phyloP scores from a whole-genome alignment of 176 grass and related monocot genomes.

The Hyparrhenia diplandra region DNA sequence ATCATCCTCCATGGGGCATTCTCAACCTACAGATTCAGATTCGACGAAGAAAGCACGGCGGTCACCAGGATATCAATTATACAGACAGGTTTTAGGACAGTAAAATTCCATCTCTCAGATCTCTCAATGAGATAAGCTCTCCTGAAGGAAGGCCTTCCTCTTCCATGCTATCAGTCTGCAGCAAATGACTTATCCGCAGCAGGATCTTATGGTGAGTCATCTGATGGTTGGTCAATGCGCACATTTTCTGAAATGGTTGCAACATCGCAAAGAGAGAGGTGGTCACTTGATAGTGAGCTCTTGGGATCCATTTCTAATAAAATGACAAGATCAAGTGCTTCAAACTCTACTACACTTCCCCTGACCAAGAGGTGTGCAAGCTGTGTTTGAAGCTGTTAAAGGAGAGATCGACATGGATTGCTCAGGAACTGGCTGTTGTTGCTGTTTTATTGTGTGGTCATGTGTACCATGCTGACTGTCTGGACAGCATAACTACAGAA shows the following conservation, averaged over 20 bases:
- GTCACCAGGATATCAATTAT: conserved; percentile 80
- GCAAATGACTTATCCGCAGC: conserved; percentile 47
- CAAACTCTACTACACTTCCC: conserved; percentile 28
- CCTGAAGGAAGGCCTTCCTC: conserved; percentile 53
- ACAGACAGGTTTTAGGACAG: conserved; percentile 84
- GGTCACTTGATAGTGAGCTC: conserved; percentile 77
- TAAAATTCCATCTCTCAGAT: conserved; percentile 83
- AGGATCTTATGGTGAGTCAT: conserved; percentile 61
- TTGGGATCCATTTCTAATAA: conserved; percentile 53
- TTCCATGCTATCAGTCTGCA: conserved; percentile 58
- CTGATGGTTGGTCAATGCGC: conserved; percentile 93
- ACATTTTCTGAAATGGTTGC: conserved; percentile 91
- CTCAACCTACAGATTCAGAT: conserved; percentile 38
- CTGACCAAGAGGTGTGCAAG: conserved; percentile 67
- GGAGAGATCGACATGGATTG: conserved; percentile 57
- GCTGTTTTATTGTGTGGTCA: conserved; percentile 87
- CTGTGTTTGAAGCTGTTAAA: conserved; percentile 67
- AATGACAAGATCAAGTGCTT: conserved; percentile 46
- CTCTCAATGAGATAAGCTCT: conserved; percentile 60
- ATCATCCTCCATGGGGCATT: conserved; percentile 43
- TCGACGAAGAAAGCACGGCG: conserved; percentile 60
- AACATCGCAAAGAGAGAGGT: conserved; percentile 71
- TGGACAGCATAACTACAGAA: conserved; percentile 80
- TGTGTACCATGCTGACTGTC: conserved; percentile 85
- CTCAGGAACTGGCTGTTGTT: conserved; percentile 60